Conservation (phyloP, 768 basidiomycete species). For the Gelatoporia subvermispora region DNA sequence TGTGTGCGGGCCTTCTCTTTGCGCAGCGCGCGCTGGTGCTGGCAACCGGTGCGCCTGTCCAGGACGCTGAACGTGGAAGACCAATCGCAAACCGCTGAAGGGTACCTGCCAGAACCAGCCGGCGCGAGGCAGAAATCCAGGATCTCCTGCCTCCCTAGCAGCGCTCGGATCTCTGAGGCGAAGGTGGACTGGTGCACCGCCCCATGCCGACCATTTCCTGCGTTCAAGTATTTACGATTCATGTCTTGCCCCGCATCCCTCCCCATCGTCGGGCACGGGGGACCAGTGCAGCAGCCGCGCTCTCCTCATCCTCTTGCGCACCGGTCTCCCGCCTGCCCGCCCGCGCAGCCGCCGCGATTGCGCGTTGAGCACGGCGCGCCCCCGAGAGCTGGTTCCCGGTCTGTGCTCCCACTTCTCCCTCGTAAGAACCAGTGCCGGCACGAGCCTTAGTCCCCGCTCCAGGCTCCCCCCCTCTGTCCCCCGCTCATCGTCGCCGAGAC, state of each 20-base stretch:
- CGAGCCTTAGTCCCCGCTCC: constrained; percentile 10
- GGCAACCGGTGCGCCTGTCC: not conserved
- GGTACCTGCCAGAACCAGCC: constrained; percentile 71
- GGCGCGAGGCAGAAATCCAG: constrained; percentile 74
- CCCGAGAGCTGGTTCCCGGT: constrained; percentile 25
- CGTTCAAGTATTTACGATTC: constrained; percentile 41
- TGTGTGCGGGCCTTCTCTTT: constrained; percentile 47
- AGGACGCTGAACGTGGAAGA: constrained; percentile 74
- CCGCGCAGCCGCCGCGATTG: constrained; percentile 18
- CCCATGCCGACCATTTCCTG: constrained; percentile 35
- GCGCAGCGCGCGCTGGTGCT: not conserved
- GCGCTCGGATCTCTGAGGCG: constrained; percentile 93
- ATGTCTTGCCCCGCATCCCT: constrained; percentile 60
- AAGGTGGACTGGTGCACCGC: constrained; percentile 55
- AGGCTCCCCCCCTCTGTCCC: constrained; percentile 41
- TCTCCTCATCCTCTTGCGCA: constrained; percentile 61
- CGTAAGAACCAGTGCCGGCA: constrained; percentile 17
- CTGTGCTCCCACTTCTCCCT: constrained; percentile 21
- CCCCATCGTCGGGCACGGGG: constrained; percentile 92
- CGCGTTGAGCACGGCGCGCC: constrained; percentile 28
- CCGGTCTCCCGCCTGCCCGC: constrained; percentile 26
- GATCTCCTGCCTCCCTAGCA: constrained; percentile 81
- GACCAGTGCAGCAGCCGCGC: constrained; percentile 65
- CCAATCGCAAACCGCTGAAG: constrained; percentile 60
- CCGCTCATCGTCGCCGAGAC: constrained; percentile 49